phyloP scores from a whole-genome alignment of 495 filamentous ascomycete species.

The Podospora bellae-mahoneyi region DNA sequence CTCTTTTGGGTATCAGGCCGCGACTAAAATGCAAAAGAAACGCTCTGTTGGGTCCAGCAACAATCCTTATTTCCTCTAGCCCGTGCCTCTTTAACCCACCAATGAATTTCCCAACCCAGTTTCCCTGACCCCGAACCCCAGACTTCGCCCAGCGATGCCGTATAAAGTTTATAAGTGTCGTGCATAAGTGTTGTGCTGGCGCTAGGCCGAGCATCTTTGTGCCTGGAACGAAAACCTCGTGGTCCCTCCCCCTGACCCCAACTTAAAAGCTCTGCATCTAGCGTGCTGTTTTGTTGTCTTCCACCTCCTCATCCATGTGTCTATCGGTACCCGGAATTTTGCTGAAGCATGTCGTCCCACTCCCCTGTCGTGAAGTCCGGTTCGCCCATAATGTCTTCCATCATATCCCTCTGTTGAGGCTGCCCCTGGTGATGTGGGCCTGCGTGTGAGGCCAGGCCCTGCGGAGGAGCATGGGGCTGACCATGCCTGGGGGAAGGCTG shows the following conservation, averaged over 20 bases:
- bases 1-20: slow-evolving; percentile 13
- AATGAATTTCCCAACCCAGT: neutral
- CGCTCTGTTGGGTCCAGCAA: neutral
- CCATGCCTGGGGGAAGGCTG: slow-evolving; percentile 17
- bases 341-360: slow-evolving; percentile 29
- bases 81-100: neutral
- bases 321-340: neutral
- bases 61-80: neutral
- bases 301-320: neutral
- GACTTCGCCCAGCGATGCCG: neutral
- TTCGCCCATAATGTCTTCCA: slow-evolving; percentile 40
- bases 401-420: slow-evolving; percentile 39
- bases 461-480: slow-evolving; percentile 19
- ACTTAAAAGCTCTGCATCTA: neutral
- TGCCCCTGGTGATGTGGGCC: slow-evolving; percentile 28
- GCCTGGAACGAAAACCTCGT: slow-evolving; percentile 1
- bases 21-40: slow-evolving; percentile 9
- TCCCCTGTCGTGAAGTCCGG: slow-evolving; percentile 25
- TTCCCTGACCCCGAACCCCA: neutral
- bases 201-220: neutral
- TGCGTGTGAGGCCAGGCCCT: slow-evolving; percentile 22
- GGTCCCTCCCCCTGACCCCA: neutral
- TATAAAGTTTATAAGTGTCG: neutral
- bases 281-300: neutral
- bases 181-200: neutral